Conservation (phyloP, 2,329 filamentous ascomycete species). For the Amphichorda felina region DNA sequence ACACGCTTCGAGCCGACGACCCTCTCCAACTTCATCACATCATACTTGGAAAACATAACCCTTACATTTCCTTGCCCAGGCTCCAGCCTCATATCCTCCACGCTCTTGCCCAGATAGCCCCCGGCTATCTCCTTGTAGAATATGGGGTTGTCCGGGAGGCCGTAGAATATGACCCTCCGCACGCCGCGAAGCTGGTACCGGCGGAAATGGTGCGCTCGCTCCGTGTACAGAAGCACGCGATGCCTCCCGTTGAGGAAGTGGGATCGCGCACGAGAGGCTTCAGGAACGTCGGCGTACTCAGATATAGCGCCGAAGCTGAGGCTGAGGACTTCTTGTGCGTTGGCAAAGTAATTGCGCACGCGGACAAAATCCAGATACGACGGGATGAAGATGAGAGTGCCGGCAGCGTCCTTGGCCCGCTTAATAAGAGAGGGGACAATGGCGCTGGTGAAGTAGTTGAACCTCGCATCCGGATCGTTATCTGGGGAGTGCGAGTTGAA, state of each 20-base stretch:
- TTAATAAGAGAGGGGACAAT: conserved; percentile 66
- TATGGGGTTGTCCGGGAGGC: conserved; percentile 73
- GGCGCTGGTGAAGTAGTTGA: conserved; percentile 79
- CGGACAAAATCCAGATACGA: conserved; percentile 93
- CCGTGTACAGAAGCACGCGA: conserved; percentile 78
- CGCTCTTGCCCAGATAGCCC: conserved; percentile 50
- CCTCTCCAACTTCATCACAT: conserved; percentile 78
- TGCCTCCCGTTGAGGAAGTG: conserved; percentile 81
- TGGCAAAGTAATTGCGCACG: conserved; percentile 84
- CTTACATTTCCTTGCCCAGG: conserved; percentile 47
- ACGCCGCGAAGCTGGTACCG: conserved; percentile 77
- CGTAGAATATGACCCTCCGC: conserved; percentile 78
- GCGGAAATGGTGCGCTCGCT: conserved; percentile 92
- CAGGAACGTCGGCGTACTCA: conserved; percentile 72
- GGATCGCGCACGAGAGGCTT: conserved; percentile 72
- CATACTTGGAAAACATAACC: conserved; percentile 76
- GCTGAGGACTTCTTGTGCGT: conserved; percentile 40
- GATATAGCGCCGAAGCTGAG: conserved; percentile 64
- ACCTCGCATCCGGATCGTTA: conserved; percentile 75
- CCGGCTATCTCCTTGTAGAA: conserved; percentile 72
- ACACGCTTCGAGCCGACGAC: conserved; percentile 74
- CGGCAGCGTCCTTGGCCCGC: conserved; percentile 48
- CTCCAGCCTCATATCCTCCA: conserved; percentile 41
- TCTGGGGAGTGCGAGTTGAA: conserved; percentile 62
- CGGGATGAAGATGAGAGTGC: conserved; percentile 80